Evolutionary conservation across 2,329 filamentous ascomycete genomes (phyloP).

Genomic region (Neofusicoccum kwambonambiense): DNA sequence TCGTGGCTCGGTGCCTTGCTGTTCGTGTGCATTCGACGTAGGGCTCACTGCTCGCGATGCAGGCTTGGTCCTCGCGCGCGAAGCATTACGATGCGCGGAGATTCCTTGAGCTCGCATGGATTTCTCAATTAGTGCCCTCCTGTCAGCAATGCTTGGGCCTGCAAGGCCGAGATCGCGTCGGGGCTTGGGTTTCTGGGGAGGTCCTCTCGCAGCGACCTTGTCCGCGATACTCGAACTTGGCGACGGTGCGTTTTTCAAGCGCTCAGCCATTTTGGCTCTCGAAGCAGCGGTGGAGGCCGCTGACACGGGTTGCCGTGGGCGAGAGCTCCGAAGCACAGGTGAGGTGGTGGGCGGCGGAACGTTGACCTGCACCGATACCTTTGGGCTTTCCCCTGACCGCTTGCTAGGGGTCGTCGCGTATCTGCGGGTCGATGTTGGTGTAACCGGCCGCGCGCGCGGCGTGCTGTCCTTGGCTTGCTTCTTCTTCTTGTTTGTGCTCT

Average conservation of each 20-base stretch:
- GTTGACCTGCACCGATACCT: constrained; percentile 19
- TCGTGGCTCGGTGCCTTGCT: neutral
- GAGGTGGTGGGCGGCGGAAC: constrained; percentile 22
- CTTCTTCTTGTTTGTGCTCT: neutral
- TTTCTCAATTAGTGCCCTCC: constrained; percentile 15
- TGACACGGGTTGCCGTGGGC: constrained; percentile 22
- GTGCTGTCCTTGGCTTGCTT: constrained; percentile 18
- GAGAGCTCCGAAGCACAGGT: constrained; percentile 24
- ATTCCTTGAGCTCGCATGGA: constrained; percentile 15
- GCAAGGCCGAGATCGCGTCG: constrained; percentile 4
- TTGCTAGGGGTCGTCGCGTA: constrained; percentile 26
- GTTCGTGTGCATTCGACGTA: neutral
- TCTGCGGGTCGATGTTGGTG: constrained; percentile 27
- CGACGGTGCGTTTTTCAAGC: constrained; percentile 8
- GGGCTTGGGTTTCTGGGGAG: constrained; percentile 10
- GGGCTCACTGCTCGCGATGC: constrained; percentile 9
- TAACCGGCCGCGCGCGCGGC: constrained; percentile 17
- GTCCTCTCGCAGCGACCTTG: neutral
- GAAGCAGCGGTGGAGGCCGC: constrained; percentile 21
- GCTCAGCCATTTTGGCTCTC: constrained; percentile 17
- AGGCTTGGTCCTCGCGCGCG: neutral
- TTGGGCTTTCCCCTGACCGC: constrained; percentile 3
- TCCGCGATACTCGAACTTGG: neutral
- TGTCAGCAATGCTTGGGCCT: constrained; percentile 11
- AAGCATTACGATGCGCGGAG: neutral